Conservation (phyloP, 352 stramenopile genomes). For the Pilasporangium apinafurcum region DNA sequence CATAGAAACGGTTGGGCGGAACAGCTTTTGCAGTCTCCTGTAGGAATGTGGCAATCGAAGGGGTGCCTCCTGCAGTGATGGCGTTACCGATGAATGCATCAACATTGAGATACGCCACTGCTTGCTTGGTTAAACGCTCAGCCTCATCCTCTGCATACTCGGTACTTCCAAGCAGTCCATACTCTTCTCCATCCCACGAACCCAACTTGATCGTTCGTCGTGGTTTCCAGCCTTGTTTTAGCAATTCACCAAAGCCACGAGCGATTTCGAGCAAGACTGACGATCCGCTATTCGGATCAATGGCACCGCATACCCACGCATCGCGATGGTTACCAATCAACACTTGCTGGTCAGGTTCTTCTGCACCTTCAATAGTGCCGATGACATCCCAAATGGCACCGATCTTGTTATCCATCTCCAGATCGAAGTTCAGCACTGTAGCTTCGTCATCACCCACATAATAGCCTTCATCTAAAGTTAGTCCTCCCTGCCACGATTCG, state of each 20-base stretch:
- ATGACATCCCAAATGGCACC: constrained; percentile 86
- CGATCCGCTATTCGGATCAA: constrained; percentile 82
- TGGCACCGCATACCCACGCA: constrained; percentile 86
- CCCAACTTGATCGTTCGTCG: constrained; percentile 71
- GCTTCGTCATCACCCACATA: constrained; percentile 59
- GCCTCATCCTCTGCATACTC: constrained; percentile 74
- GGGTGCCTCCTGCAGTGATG: constrained; percentile 48
- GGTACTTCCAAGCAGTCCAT: constrained; percentile 77
- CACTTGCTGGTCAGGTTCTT: constrained; percentile 60
- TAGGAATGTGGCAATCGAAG: constrained; percentile 61
- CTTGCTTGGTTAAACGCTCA: constrained; percentile 36
- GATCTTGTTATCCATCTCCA: constrained; percentile 76
- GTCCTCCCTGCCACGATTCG: constrained; percentile 48
- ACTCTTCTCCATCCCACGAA: constrained; percentile 86
- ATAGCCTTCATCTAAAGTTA: constrained; percentile 61
- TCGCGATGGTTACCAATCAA: constrained; percentile 90
- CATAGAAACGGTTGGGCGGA: constrained; percentile 36
- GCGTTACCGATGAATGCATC: constrained; percentile 57
- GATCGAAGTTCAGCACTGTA: constrained; percentile 47
- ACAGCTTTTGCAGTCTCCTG: constrained; percentile 46
- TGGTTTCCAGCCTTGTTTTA: constrained; percentile 60
- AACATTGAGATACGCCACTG: constrained; percentile 83
- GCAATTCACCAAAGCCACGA: constrained; percentile 53
- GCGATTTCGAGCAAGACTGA: constrained; percentile 82
- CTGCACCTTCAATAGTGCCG: constrained; percentile 56